These are phyloP conservation scores for Cercospora sp. DNA, from an alignment of 2,329 filamentous ascomycete species.

Conservation along the genomic window DNA sequence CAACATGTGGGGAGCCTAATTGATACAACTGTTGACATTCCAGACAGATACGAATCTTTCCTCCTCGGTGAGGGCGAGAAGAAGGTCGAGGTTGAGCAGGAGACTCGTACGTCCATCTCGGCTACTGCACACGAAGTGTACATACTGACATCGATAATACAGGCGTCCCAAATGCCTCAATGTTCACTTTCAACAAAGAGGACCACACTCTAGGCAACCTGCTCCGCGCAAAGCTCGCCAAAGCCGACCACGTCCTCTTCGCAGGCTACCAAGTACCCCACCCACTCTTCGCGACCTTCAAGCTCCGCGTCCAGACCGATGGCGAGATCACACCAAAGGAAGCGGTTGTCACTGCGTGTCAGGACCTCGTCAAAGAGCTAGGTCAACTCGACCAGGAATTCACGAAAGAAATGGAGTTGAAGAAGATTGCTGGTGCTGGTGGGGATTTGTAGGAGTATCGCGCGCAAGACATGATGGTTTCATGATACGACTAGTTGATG, in stretches of 20 bases:
- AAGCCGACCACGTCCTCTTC: slow-evolving; percentile 81
- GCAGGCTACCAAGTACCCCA: slow-evolving; percentile 77
- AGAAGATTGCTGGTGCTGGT: slow-evolving; percentile 66
- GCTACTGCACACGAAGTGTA: not conserved
- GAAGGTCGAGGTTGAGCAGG: slow-evolving; percentile 85
- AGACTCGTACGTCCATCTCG: slow-evolving; percentile 68
- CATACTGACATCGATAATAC: slow-evolving; percentile 11
- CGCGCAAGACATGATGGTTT: not conserved
- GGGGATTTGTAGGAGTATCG: slow-evolving; percentile 27
- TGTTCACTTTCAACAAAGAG: slow-evolving; percentile 95
- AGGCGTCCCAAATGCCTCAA: slow-evolving; percentile 92
- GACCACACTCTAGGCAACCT: slow-evolving; percentile 80
- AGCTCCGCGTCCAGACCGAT: slow-evolving; percentile 84
- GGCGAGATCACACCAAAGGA: slow-evolving; percentile 86
- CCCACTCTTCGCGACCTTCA: slow-evolving; percentile 52
- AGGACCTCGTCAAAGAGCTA: slow-evolving; percentile 78
- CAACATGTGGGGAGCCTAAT: slow-evolving; percentile 28
- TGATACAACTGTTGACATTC: slow-evolving; percentile 34
- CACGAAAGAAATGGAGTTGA: slow-evolving; percentile 85
- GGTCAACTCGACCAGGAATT: slow-evolving; percentile 81
- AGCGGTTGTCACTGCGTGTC: slow-evolving; percentile 76
- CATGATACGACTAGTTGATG: not conserved
- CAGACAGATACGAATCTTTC: slow-evolving; percentile 84
- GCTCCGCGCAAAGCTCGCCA: slow-evolving; percentile 79
- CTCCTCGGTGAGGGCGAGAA: slow-evolving; percentile 84